Base-by-base conservation (phyloP, 208 protist genomes). In the Leishmania lainsoni region DNA sequence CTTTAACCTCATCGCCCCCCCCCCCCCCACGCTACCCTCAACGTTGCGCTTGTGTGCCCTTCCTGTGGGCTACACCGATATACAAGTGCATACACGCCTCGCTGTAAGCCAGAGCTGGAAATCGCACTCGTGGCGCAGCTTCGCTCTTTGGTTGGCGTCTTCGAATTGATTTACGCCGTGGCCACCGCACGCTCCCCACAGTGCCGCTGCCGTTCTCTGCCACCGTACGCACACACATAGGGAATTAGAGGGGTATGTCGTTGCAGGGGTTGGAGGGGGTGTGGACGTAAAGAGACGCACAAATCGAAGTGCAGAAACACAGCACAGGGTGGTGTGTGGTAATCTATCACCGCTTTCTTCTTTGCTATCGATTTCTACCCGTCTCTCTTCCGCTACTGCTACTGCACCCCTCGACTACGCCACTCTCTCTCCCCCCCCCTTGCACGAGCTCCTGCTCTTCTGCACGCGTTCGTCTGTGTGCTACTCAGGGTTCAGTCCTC, bases 301-400 rank as follows among this genome's bases (percentile, higher is more conserved):
- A 20, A 32, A 35, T n/a, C 22, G 58, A 39, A 17, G 29, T 3
- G 35, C 14, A 35, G 0, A 17, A 35, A 17, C 3, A 4, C 9
- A 66, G 5, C 61, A 68, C 5, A 14, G 29, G 14, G 6, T 8
- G 61, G 74, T 83, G 75, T 76, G 80, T 75, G 73, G 80, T 83
- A 83, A 83, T 51, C 80, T 75, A 83, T 83, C 80, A 75, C 80
- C 58, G 29, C 20, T n/a, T 22, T n/a, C 26, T 29, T 26, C 2
- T 68, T 14, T 68, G 61, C 10, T 68, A 6, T 4, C 29, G 29
- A 5, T 63, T 16, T 32, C 58, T 3, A 16, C 26, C 58, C 14
- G 29, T 71, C 4, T 83, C 32, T 66, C 59, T 49, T 26, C 2
- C 26, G 20, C 29, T 35, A 9, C 39, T 61, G 35, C 59, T 72